These are phyloP conservation scores for Zangia roseola DNA, from an alignment of 768 basidiomycete species.

Conservation along the genomic window DNA sequence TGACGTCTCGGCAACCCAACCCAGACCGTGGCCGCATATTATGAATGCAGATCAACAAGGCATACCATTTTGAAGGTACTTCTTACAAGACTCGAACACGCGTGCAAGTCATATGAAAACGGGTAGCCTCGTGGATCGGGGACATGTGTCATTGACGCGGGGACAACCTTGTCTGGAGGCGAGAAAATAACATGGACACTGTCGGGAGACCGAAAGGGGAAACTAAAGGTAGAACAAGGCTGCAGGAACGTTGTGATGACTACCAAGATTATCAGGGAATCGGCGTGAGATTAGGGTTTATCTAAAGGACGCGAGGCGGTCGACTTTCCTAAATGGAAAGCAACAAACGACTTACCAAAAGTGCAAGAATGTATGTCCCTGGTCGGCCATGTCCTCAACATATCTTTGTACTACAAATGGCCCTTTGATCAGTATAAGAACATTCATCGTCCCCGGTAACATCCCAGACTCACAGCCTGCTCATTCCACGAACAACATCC, in stretches of 20 bases:
- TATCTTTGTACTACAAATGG: slow-evolving; percentile 35
- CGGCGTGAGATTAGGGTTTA: slow-evolving; percentile 19
- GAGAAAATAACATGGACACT: slow-evolving; percentile 3
- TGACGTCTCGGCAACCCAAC: neutral
- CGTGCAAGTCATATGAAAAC: slow-evolving; percentile 18
- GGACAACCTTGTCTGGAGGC: slow-evolving; percentile 15
- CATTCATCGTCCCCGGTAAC: slow-evolving; percentile 10
- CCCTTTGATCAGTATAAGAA: slow-evolving; percentile 29
- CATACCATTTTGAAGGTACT: slow-evolving; percentile 17
- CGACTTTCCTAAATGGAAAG: slow-evolving; percentile 29
- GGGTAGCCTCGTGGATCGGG: slow-evolving; percentile 20
- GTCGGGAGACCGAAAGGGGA: slow-evolving; percentile 3
- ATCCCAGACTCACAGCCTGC: slow-evolving; percentile 15
- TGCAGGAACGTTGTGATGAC: slow-evolving; percentile 29
- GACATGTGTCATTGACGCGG: slow-evolving; percentile 15
- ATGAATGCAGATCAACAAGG: slow-evolving; percentile 20
- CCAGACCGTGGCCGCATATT: slow-evolving; percentile 8
- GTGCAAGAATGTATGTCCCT: slow-evolving; percentile 25
- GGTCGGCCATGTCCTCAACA: slow-evolving; percentile 20
- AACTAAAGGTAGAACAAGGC: slow-evolving; percentile 31
- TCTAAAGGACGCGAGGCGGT: slow-evolving; percentile 12
- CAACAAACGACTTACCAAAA: slow-evolving; percentile 38
- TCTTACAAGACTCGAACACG: slow-evolving; percentile 24
- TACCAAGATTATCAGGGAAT: slow-evolving; percentile 17
- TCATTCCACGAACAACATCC: slow-evolving; percentile 14